Evolutionary conservation across 306 rosid genomes (phyloP).

Genomic region (Rosa lucieae): DNA sequence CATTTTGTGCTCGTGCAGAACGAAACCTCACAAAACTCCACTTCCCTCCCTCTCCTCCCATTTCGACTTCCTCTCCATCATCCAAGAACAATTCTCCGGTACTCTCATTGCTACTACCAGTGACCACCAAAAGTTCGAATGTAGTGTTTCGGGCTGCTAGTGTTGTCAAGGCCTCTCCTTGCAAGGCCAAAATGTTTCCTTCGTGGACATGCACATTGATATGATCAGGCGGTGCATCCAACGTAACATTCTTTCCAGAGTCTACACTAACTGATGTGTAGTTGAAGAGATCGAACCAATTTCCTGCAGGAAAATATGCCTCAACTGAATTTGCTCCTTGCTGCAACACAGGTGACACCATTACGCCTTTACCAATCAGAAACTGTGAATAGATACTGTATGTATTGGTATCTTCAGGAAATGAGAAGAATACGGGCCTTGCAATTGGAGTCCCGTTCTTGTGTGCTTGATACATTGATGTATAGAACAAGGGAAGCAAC

Average conservation of each 20-base stretch:
- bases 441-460: slow-evolving; percentile 74
- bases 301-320: slow-evolving; percentile 87
- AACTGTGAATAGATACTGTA: slow-evolving; percentile 69
- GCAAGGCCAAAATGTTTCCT: slow-evolving; percentile 72
- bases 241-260: slow-evolving; percentile 50
- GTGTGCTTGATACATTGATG: slow-evolving; percentile 76
- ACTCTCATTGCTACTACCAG: slow-evolving; percentile 33
- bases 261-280: slow-evolving; percentile 47
- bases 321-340: slow-evolving; percentile 53
- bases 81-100: slow-evolving; percentile 74
- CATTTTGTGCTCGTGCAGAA: slow-evolving; percentile 12
- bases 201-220: slow-evolving; percentile 71
- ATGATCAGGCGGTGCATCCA: slow-evolving; percentile 70
- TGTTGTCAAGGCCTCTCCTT: slow-evolving; percentile 64
- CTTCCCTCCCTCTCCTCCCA: slow-evolving; percentile 46
- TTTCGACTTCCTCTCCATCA: slow-evolving; percentile 60
- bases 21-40: slow-evolving; percentile 65
- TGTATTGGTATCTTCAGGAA: slow-evolving; percentile 67
- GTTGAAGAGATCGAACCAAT: slow-evolving; percentile 86
- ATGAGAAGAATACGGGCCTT: slow-evolving; percentile 86
- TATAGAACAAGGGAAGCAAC: slow-evolving; percentile 80
- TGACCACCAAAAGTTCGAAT: slow-evolving; percentile 61
- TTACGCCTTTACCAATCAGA: slow-evolving; percentile 68
- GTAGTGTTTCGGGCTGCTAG: slow-evolving; percentile 50
- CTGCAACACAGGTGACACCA: slow-evolving; percentile 72